Evolutionary conservation across 495 filamentous ascomycete species (phyloP).

Genomic region (Hamigera avellanea): DNA sequence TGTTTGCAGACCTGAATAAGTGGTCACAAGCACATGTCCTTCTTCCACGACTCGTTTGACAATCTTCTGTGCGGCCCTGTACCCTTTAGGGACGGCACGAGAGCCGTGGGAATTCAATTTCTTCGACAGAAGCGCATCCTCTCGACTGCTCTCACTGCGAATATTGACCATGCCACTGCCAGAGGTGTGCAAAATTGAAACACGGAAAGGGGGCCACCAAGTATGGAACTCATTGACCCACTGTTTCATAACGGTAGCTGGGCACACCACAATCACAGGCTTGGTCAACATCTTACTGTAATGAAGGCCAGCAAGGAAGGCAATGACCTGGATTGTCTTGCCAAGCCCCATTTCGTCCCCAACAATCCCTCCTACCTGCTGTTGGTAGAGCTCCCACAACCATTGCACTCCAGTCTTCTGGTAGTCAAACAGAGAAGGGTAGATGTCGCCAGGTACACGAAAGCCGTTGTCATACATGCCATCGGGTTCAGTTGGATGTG

Average conservation of each 20-base stretch:
- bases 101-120: slow-evolving; percentile 18
- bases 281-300: slow-evolving; percentile 75
- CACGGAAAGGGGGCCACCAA: slow-evolving; percentile 93
- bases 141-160: slow-evolving; percentile 53
- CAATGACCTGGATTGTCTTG: slow-evolving; percentile 90
- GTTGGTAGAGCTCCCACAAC: slow-evolving; percentile 86
- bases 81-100: slow-evolving; percentile 31
- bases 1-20: slow-evolving; percentile 83
- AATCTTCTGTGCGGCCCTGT: slow-evolving; percentile 61
- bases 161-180: slow-evolving; percentile 92
- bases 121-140: slow-evolving; percentile 46
- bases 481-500: slow-evolving; percentile 70
- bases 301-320: slow-evolving; percentile 82
- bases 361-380: slow-evolving; percentile 85
- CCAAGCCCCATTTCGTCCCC: slow-evolving; percentile 98
- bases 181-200: slow-evolving; percentile 88
- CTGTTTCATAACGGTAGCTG: slow-evolving; percentile 87
- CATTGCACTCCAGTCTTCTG: slow-evolving; percentile 93
- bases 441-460: slow-evolving; percentile 81
- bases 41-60: slow-evolving; percentile 73
- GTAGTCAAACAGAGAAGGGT: slow-evolving; percentile 82
- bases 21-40: slow-evolving; percentile 88
- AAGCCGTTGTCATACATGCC: slow-evolving; percentile 61
- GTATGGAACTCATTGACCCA: slow-evolving; percentile 98
- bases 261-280: slow-evolving; percentile 80